Percentiles rank a stretch among this genome's conserved stretches.
These are phyloP conservation scores for Ammopiptanthus mongolicus DNA, from an alignment of 306 rosid genomes.

Conservation along the genomic window DNA sequence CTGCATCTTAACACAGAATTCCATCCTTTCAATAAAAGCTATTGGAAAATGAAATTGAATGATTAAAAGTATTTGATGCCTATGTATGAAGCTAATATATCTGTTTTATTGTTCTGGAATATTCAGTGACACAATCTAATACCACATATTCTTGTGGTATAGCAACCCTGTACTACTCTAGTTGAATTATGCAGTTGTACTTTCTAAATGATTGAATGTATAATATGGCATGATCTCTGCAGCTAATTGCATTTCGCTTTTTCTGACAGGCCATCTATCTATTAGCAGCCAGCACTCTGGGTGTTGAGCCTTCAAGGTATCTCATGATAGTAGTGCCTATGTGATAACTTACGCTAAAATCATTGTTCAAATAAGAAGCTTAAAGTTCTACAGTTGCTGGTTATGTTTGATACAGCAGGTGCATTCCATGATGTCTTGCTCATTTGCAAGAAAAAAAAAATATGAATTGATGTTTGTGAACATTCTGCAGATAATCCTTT, in stretches of 20 bases:
- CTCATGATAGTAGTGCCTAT: conserved; percentile 7
- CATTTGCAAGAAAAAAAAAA: background rate
- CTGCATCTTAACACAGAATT: background rate
- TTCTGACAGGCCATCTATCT: conserved; percentile 82
- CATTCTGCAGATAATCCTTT: conserved; percentile 9
- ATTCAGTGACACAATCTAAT: background rate
- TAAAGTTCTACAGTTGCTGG: background rate
- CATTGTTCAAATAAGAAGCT: background rate
- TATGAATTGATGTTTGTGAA: background rate
- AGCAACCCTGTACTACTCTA: background rate
- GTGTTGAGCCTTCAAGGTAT: conserved; percentile 91
- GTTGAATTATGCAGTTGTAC: background rate
- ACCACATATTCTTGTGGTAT: background rate
- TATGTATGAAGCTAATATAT: background rate
- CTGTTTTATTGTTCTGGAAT: background rate
- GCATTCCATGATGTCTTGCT: background rate
- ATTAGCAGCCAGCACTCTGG: conserved; percentile 79
- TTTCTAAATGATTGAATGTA: background rate
- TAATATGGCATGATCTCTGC: conserved; percentile 13
- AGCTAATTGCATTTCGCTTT: conserved; percentile 20
- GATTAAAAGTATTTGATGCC: background rate
- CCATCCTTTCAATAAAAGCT: background rate
- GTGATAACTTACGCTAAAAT: background rate
- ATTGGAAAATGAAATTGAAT: conserved; percentile 1
- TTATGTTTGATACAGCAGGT: conserved; percentile 1